Evolutionary conservation across 2,329 filamentous ascomycete genomes (phyloP), one percentile per base, ranked within the genome.

Genomic region (Tolypocladium nubicola): DNA sequence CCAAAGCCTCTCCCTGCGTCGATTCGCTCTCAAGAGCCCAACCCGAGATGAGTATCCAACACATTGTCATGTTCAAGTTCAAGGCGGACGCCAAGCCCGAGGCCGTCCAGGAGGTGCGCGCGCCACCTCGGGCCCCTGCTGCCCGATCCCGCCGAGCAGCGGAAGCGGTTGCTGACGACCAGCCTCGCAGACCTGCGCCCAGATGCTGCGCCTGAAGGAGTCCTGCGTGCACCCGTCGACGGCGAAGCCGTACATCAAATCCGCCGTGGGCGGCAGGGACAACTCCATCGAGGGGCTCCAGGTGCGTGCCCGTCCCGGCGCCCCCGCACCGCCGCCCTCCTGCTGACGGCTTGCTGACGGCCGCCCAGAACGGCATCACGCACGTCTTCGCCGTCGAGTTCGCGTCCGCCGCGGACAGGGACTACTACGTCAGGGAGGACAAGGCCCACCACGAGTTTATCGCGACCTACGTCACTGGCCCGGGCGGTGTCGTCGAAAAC

Each of bases 331-430:
- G 3, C 2, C 16, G 23, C 13, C 13, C 21, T 21, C 16, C 14
- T 4, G 19, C 50, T 57, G 1, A 59, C 41, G 2, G 26, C 16
- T 13, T 4, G 19, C 50, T 57, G 1, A 59, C 41, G 2, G 26
- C 50, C 14, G 21, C 23, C 26, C 59, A 84, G 85, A 76, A 79
- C 53, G 86, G 80, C 0, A 81, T 86, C 54, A 85, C 85, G 0
- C 87, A 91, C 66, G 84, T 77, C 0, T 90, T 90, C 61, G 79
- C 91, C 2, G 77, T 80, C 26, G 81, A 88, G 63, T 90, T 91
- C 58, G 77, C 79, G 11, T 85, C 69, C 26, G 74, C 75, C 21
- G 79, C 82, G 60, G 87, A 91, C 65, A 75, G 86, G 52, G 78
- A 84, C 59, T 90, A 89, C 64, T 91, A 90, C 66, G 70, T 87